phyloP scores from a whole-genome alignment of 257 asterid genomes.

The Forsythia viridissima region DNA sequence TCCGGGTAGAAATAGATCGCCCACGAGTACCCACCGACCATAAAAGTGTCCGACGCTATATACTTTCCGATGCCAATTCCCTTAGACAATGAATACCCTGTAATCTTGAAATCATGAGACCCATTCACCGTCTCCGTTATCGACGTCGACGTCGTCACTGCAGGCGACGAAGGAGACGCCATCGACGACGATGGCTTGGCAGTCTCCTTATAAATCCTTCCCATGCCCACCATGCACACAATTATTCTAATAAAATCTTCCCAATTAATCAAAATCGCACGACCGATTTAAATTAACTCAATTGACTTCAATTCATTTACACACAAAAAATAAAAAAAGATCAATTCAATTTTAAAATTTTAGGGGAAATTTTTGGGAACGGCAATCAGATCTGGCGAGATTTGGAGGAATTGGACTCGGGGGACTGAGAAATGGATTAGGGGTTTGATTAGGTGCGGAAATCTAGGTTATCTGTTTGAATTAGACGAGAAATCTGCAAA shows the following conservation, averaged over 20 bases:
- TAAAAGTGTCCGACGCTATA: slow-evolving; percentile 73
- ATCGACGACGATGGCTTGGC: slow-evolving; percentile 49
- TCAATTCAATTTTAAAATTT: neutral
- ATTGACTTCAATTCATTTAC: neutral
- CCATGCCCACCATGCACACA: slow-evolving; percentile 53
- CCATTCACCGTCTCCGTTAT: slow-evolving; percentile 80
- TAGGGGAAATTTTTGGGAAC: neutral
- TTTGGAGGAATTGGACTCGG: neutral
- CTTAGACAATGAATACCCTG: slow-evolving; percentile 78
- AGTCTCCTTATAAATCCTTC: slow-evolving; percentile 58
- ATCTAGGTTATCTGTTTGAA: slow-evolving; percentile 1
- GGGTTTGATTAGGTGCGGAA: neutral
- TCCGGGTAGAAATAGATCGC: slow-evolving; percentile 94
- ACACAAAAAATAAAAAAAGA: neutral
- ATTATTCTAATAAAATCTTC: neutral
- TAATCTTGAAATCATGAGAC: slow-evolving; percentile 78
- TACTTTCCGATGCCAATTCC: slow-evolving; percentile 93
- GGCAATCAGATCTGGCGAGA: neutral
- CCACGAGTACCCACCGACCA: slow-evolving; percentile 93
- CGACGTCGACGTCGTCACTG: slow-evolving; percentile 73
- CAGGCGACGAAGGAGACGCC: slow-evolving; percentile 45
- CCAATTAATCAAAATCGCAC: neutral
- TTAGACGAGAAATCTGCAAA: neutral
- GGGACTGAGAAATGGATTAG: neutral
- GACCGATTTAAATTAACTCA: neutral